A percentile compares a stretch with the other conserved stretches of the same genome.
Evolutionary conservation across 2,329 filamentous ascomycete species (phyloP).

Genomic region (Huntiella savannae): DNA sequence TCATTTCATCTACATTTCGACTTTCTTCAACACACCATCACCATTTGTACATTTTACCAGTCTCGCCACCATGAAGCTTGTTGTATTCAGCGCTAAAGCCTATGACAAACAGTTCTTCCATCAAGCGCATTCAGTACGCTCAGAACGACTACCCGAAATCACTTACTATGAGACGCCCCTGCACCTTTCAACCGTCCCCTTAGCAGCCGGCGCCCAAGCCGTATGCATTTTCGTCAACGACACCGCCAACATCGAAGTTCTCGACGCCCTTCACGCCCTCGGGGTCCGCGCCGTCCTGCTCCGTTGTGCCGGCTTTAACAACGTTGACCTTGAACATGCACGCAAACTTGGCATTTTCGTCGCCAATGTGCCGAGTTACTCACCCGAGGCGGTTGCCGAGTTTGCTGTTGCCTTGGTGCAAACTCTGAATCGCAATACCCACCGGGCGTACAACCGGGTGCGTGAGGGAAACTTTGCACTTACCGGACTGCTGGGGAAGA

Average conservation of each 20-base stretch:
- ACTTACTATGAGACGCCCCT: slow-evolving; percentile 40
- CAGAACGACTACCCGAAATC: slow-evolving; percentile 23
- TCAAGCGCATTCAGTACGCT: slow-evolving; percentile 20
- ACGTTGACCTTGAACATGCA: slow-evolving; percentile 41
- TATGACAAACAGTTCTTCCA: slow-evolving; percentile 40
- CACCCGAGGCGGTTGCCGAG: slow-evolving; percentile 50
- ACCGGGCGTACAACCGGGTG: slow-evolving; percentile 48
- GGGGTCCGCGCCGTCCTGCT: slow-evolving; percentile 42
- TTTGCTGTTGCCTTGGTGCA: slow-evolving; percentile 49
- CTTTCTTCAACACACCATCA: too few species aligned
- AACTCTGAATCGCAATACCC: slow-evolving; percentile 48
- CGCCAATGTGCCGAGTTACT: slow-evolving; percentile 48
- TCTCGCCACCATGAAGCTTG: slow-evolving; percentile 31
- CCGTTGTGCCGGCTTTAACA: slow-evolving; percentile 50
- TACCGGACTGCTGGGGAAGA: slow-evolving; percentile 42
- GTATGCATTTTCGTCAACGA: slow-evolving; percentile 56
- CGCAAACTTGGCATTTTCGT: slow-evolving; percentile 37
- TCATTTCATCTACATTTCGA: too few species aligned
- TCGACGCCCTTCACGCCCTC: slow-evolving; percentile 27
- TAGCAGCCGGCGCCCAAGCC: slow-evolving; percentile 33
- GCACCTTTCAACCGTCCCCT: slow-evolving; percentile 32
- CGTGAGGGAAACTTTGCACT: slow-evolving; percentile 50
- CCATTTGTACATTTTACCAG: too few species aligned
- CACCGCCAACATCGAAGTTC: slow-evolving; percentile 29
- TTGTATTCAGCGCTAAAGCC: slow-evolving; percentile 44